Conservation (phyloP, 345 rosid genomes). For the Toxicodendron radicans region DNA sequence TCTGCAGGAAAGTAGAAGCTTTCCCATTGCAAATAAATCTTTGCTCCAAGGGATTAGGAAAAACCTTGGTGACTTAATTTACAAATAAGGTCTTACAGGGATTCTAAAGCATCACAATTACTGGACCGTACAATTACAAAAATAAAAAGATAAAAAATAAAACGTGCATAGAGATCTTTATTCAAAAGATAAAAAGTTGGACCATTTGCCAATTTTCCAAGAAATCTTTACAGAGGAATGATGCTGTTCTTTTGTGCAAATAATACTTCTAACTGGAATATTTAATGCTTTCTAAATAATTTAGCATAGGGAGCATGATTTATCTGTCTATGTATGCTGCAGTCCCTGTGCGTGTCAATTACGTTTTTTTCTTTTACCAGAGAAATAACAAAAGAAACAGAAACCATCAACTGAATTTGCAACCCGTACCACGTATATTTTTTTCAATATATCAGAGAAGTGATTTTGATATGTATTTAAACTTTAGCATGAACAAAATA, state of each 20-base stretch:
- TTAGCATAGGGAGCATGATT: not conserved
- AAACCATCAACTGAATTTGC: conserved; percentile 1
- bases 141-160: not conserved
- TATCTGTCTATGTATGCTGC: not conserved
- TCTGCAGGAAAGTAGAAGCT: no score
- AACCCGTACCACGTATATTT: not conserved
- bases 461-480: not conserved
- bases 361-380: not conserved
- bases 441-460: not conserved
- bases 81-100: not conserved
- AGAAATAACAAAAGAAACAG: not conserved
- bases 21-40: no score
- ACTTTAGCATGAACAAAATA: conserved; percentile 27
- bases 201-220: not conserved
- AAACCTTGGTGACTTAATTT: not conserved
- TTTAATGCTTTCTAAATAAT: not conserved
- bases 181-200: not conserved
- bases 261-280: not conserved
- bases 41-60: not conserved
- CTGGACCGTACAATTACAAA: not conserved
- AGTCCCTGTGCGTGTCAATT: not conserved
- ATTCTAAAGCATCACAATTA: not conserved
- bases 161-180: not conserved
- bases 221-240: not conserved
- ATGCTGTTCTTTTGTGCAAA: not conserved